A percentile compares a stretch with the other conserved stretches of the same genome.
Evolutionary conservation across 129 eudicot genomes (phyloP).

Genomic region (Arctium minus): DNA sequence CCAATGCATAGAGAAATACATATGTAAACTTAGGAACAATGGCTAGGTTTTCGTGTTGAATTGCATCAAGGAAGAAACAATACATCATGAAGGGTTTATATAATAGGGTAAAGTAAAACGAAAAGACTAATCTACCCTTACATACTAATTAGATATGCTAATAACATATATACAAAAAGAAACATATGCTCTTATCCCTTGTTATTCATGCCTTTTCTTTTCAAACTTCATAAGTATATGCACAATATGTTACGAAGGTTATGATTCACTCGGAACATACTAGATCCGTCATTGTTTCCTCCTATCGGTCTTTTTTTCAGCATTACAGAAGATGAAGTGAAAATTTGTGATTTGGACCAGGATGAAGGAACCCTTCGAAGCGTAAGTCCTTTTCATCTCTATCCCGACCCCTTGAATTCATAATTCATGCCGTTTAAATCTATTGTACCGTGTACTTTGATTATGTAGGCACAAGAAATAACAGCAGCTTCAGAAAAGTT

Average conservation of each 20-base stretch:
- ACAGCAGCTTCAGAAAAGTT: conserved; percentile 56
- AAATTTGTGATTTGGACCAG: conserved; percentile 19
- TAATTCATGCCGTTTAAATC: conserved; percentile 1
- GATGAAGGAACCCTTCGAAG: conserved; percentile 41
- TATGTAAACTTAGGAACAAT: background rate
- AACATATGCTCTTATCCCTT: too few relatives aligned
- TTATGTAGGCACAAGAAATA: conserved; percentile 58
- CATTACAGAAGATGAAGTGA: conserved; percentile 32
- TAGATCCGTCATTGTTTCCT: conserved; percentile 12
- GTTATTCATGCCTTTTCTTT: too few relatives aligned
- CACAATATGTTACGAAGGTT: background rate
- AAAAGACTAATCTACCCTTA: background rate
- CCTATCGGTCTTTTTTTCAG: conserved; percentile 31
- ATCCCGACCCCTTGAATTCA: background rate
- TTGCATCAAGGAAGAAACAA: background rate
- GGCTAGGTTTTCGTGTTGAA: background rate
- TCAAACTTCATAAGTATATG: background rate
- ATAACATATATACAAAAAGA: too few relatives aligned
- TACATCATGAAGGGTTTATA: background rate
- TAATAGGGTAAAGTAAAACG: background rate
- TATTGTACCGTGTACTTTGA: background rate
- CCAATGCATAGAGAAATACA: background rate
- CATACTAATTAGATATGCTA: background rate
- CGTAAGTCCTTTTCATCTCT: conserved; percentile 40
- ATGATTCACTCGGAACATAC: background rate